Base-by-base conservation (phyloP, 805 yeast species). In the Wickerhamiella sergipiensis region DNA sequence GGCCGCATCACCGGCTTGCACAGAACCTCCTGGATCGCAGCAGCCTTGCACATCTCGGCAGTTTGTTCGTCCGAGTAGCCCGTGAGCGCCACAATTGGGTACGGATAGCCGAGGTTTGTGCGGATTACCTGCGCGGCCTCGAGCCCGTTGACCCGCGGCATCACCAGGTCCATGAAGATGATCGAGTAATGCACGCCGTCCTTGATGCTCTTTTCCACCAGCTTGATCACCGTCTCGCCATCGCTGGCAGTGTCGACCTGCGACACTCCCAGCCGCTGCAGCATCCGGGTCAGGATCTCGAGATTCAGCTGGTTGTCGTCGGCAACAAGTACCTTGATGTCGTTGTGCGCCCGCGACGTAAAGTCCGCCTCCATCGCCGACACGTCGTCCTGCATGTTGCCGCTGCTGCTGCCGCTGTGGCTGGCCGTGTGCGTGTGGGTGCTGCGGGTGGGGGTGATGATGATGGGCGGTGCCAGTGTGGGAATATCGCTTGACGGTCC, bases 231-330 rank as follows among this genome's bases (percentile, higher is more conserved):
- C 55, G 86, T 92, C 26, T 78, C 79, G 17, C 97, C 97, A 66
- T 90, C 94, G 54, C 83, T 77, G 1, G 95, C 96, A 63, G 87
- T 67, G 2, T 81, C 80, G 36, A 92, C 72, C 53, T 81, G 75
- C 1, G 65, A 67, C 53, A 84, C 74, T 0, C 95, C 95, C 65
- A 88, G 95, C 18, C 86, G 68, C 47, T 73, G 75, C 52, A 90
- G 70, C 95, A 90, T 86, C 52, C 95, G 69, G 56, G 75, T 78
- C 57, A 88, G 83, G 22, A 90, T 95, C 65, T 86, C 92, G 64
- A 89, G 96, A 62, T 90, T 88, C n/a, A 90, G 95, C 55, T 74
- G 70, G 60, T 90, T 90, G 62, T 59, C 97, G 62, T 90, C 98
- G 0, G 96, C 97, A 15, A 92, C 90, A 46, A 90, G 70, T 23